Evolutionary conservation across 352 stramenopile species (phyloP).

Genomic region (Phytophthora hibernalis): DNA sequence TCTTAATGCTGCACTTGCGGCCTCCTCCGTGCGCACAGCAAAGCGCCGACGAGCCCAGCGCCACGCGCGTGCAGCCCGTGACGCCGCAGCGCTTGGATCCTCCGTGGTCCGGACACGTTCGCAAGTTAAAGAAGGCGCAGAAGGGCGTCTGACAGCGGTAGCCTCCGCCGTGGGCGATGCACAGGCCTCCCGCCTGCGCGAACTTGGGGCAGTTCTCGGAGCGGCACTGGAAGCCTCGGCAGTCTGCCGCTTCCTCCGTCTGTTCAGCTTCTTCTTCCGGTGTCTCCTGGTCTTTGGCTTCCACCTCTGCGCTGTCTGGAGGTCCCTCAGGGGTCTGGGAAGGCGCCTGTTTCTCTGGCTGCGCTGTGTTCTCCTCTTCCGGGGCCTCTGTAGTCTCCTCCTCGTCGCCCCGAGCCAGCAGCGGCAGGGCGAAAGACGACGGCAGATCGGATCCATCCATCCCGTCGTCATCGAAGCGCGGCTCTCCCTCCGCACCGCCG

Average conservation of each 20-base stretch:
- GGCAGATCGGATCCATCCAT: slow-evolving; percentile 57
- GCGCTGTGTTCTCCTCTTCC: background rate
- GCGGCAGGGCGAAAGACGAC: slow-evolving; percentile 52
- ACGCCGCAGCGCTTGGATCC: slow-evolving; percentile 71
- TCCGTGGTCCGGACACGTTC: slow-evolving; percentile 80
- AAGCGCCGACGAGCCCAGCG: slow-evolving; percentile 51
- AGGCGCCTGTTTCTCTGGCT: slow-evolving; percentile 4
- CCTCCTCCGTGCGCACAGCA: slow-evolving; percentile 76
- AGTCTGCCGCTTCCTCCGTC: background rate
- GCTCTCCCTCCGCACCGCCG: slow-evolving; percentile 40
- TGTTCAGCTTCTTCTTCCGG: background rate
- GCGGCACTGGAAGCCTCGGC: slow-evolving; percentile 53
- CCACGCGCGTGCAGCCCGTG: slow-evolving; percentile 60
- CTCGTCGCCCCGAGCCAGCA: slow-evolving; percentile 38
- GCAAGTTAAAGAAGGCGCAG: slow-evolving; percentile 73
- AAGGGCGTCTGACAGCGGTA: slow-evolving; percentile 78
- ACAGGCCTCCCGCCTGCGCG: slow-evolving; percentile 68
- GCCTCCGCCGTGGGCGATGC: slow-evolving; percentile 69
- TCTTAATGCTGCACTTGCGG: slow-evolving; percentile 72
- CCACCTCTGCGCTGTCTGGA: background rate
- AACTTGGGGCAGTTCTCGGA: slow-evolving; percentile 64
- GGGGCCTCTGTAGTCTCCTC: slow-evolving; percentile 16
- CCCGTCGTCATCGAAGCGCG: slow-evolving; percentile 63
- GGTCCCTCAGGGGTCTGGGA: background rate
- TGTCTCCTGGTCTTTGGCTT: background rate